Conservation (phyloP, 2,329 filamentous ascomycete genomes). For the Aspergillus sp. region DNA sequence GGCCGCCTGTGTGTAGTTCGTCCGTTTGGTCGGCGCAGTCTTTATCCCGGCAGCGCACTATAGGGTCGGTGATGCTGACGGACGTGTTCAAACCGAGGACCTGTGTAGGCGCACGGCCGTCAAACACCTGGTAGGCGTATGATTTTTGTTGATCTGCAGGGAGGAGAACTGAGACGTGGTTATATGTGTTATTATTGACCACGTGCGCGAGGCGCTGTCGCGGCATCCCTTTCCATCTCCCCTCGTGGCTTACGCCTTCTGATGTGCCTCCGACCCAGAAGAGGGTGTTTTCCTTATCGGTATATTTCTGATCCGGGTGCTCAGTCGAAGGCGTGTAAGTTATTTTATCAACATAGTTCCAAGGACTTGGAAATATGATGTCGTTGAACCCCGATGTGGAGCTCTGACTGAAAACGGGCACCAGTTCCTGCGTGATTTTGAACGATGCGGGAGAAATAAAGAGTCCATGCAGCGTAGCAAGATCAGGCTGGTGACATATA, state of each 20-base stretch:
- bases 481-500: slow-evolving; percentile 74
- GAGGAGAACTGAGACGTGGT: slow-evolving; percentile 56
- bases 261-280: slow-evolving; percentile 75
- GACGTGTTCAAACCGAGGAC: slow-evolving; percentile 57
- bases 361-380: slow-evolving; percentile 68
- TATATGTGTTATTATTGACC: slow-evolving; percentile 57
- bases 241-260: slow-evolving; percentile 53
- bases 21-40: slow-evolving; percentile 53
- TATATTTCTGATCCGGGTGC: slow-evolving; percentile 56
- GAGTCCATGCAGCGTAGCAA: slow-evolving; percentile 71
- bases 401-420: slow-evolving; percentile 74
- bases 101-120: slow-evolving; percentile 33
- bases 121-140: slow-evolving; percentile 58
- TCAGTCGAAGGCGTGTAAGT: slow-evolving; percentile 52
- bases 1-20: slow-evolving; percentile 52
- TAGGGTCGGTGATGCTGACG: slow-evolving; percentile 59
- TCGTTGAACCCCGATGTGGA: slow-evolving; percentile 73
- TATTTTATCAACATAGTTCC: slow-evolving; percentile 62
- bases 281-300: slow-evolving; percentile 62
- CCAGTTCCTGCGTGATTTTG: slow-evolving; percentile 62
- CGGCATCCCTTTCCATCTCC: slow-evolving; percentile 65
- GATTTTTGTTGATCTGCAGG: slow-evolving; percentile 43
- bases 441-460: slow-evolving; percentile 64
- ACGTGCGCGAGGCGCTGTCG: slow-evolving; percentile 72
- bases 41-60: slow-evolving; percentile 53